Evolutionary conservation across 2,329 filamentous ascomycete species (phyloP).

Genomic region (Lachnellula arida): DNA sequence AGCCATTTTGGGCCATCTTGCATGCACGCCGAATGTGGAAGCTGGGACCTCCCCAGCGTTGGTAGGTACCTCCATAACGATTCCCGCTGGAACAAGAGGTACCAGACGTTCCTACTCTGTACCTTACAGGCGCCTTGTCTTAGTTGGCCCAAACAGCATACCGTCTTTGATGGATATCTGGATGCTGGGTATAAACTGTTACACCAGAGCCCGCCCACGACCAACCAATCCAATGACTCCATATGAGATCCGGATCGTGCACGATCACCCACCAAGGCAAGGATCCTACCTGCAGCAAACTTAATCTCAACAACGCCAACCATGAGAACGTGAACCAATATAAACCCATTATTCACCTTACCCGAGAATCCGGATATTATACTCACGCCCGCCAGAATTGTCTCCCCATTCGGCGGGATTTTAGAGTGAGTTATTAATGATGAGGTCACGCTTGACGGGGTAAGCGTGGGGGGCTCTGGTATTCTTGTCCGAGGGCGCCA

Average conservation of each 20-base stretch:
- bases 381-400: constrained; percentile 4
- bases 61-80: too few relatives aligned
- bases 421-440: constrained; percentile 23
- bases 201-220: too few relatives aligned
- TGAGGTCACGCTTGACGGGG: constrained; percentile 23
- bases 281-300: constrained; percentile 6
- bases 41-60: neutral
- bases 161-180: constrained; percentile 7
- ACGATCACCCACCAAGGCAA: neutral
- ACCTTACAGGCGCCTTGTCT: constrained; percentile 9
- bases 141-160: neutral
- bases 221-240: constrained; percentile 13
- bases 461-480: constrained; percentile 21
- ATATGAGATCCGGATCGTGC: constrained; percentile 1
- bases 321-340: neutral
- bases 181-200: neutral
- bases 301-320: constrained; percentile 12
- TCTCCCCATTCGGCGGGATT: constrained; percentile 12
- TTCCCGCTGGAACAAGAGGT: too few relatives aligned
- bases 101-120: neutral
- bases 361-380: constrained; percentile 14
- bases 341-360: neutral
- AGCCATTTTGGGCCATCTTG: constrained; percentile 6
- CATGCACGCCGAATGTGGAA: neutral
- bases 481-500: constrained; percentile 6